Evolutionary conservation across 148 eudicot genomes (phyloP).

Genomic region (Polygonum aviculare): DNA sequence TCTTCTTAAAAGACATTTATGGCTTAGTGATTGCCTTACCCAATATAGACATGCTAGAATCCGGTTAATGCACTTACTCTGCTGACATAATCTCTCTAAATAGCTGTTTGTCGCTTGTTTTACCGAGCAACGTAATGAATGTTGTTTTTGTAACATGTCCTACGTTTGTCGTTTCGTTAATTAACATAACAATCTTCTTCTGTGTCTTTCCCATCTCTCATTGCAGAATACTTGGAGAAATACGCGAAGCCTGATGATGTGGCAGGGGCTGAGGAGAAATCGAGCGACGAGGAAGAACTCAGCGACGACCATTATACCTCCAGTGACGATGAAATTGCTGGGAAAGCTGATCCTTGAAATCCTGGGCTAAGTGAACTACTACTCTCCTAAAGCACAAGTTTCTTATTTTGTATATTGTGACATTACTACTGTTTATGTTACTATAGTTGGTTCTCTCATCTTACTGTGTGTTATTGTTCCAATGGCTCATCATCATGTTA

Average conservation of each 20-base stretch:
- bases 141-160: not conserved
- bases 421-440: not conserved
- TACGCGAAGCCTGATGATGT: slow-evolving; percentile 65
- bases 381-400: not conserved
- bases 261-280: slow-evolving; percentile 34
- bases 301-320: slow-evolving; percentile 67
- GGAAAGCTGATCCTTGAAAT: slow-evolving; percentile 49
- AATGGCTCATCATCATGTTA: not conserved
- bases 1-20: not conserved
- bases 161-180: too few relatives aligned
- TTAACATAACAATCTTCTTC: too few relatives aligned
- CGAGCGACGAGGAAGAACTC: slow-evolving; percentile 76
- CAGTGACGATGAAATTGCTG: slow-evolving; percentile 50
- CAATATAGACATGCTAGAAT: not conserved
- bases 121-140: not conserved
- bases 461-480: not conserved
- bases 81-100: not conserved
- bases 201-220: not conserved
- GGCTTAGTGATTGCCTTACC: not conserved
- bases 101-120: not conserved
- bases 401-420: not conserved
- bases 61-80: not conserved
- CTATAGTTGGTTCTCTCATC: not conserved
- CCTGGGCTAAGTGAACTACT: not conserved
- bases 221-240: slow-evolving; percentile 66